phyloP scores from a whole-genome alignment of 176 grass and related monocot genomes.

The Bonia amplexicaulis region DNA sequence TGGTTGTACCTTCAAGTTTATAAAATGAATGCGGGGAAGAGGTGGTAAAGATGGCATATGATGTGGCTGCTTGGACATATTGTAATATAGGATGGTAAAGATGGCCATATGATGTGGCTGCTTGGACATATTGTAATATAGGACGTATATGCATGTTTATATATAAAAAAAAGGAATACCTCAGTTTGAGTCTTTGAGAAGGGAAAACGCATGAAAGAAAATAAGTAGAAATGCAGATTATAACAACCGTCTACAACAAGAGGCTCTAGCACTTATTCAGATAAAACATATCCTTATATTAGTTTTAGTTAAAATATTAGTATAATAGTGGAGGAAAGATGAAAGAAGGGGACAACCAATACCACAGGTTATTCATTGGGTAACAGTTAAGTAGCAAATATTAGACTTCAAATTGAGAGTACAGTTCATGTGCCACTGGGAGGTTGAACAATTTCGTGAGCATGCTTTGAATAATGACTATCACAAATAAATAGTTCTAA shows the following conservation, averaged over 20 bases:
- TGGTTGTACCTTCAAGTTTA: not conserved
- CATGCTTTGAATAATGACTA: not conserved
- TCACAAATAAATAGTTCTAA: not conserved
- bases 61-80: not conserved
- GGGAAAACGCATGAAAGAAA: not conserved
- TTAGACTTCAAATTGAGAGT: not conserved
- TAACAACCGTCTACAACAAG: not conserved
- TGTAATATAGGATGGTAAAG: not conserved
- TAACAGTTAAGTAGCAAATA: constrained; percentile 8
- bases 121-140: not conserved
- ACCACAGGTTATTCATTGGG: not conserved
- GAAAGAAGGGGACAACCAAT: not conserved
- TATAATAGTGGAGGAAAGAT: not conserved
- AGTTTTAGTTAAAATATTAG: not conserved
- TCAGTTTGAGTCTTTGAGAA: not conserved
- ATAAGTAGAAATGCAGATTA: not conserved
- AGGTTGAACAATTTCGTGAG: not conserved
- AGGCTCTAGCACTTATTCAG: not conserved
- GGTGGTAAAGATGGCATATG: not conserved
- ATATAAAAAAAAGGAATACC: not conserved
- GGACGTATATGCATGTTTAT: not conserved
- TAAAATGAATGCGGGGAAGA: not conserved
- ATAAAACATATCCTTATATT: not conserved
- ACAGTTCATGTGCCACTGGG: not conserved
- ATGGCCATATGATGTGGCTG: not conserved